These are phyloP conservation scores for Aureobasidium lini DNA, from an alignment of 2,329 filamentous ascomycete genomes.

Conservation along the genomic window DNA sequence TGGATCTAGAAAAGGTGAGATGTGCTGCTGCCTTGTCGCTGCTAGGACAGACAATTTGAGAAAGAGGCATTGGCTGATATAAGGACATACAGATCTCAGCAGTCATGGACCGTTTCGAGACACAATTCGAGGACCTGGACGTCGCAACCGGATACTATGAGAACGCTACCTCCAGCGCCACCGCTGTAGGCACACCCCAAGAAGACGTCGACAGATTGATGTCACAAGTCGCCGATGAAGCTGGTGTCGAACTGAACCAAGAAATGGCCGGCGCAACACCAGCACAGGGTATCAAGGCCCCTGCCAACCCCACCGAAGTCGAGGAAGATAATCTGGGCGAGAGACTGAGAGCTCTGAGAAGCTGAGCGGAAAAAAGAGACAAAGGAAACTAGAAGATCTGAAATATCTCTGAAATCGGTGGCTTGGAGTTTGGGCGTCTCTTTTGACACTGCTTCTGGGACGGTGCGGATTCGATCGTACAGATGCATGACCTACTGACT, in stretches of 20 bases:
- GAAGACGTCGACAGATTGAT: conserved; percentile 83
- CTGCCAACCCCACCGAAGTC: conserved; percentile 62
- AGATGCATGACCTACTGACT: conserved; percentile 7
- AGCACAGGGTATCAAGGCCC: conserved; percentile 40
- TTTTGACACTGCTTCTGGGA: not conserved
- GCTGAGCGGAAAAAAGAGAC: conserved; percentile 18
- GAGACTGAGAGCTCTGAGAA: conserved; percentile 48
- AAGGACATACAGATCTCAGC: conserved; percentile 46
- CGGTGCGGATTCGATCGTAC: not conserved
- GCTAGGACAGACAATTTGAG: no score
- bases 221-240: conserved; percentile 79
- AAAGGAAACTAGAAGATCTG: not conserved
- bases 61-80: not conserved
- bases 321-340: conserved; percentile 67
- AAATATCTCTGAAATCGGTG: not conserved
- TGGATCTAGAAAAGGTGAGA: conserved; percentile 54
- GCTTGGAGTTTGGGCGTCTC: conserved; percentile 4
- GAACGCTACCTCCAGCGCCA: conserved; percentile 73
- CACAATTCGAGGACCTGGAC: conserved; percentile 46
- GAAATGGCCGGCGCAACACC: conserved; percentile 59
- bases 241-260: conserved; percentile 71
- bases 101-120: conserved; percentile 60
- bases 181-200: conserved; percentile 65
- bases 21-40: not conserved
- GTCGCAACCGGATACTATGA: conserved; percentile 64